These are phyloP conservation scores for Phylloboletellus chloephorus DNA, from an alignment of 1,284 basidiomycete species.

Conservation along the genomic window DNA sequence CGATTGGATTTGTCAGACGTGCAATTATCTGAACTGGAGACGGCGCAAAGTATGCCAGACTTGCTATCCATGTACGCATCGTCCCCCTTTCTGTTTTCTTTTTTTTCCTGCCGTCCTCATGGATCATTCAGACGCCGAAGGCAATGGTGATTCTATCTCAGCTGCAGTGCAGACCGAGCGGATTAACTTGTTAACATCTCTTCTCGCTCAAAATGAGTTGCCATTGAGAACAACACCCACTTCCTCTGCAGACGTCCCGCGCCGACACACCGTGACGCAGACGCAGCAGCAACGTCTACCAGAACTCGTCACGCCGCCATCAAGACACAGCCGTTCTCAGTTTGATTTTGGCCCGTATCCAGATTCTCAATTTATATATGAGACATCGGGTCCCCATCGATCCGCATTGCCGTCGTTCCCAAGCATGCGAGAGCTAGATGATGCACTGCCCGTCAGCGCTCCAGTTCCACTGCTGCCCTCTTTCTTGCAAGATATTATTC, in stretches of 20 bases:
- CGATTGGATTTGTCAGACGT: slow-evolving; percentile 85
- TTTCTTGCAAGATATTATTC: slow-evolving; percentile 67
- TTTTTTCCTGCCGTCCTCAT: slow-evolving; percentile 9
- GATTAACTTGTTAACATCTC: slow-evolving; percentile 66
- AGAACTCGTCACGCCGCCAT: slow-evolving; percentile 33
- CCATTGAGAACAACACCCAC: slow-evolving; percentile 15
- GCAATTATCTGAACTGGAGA: slow-evolving; percentile 83
- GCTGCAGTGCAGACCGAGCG: slow-evolving; percentile 77
- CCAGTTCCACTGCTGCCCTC: slow-evolving; percentile 57
- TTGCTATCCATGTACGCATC: slow-evolving; percentile 64
- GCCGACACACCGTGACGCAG: slow-evolving; percentile 44
- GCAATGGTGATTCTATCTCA: slow-evolving; percentile 78
- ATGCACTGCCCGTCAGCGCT: slow-evolving; percentile 13
- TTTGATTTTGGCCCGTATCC: slow-evolving; percentile 40
- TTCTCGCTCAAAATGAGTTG: slow-evolving; percentile 51
- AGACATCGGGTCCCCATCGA: slow-evolving; percentile 45
- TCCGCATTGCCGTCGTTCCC: slow-evolving; percentile 25
- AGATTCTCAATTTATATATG: slow-evolving; percentile 54
- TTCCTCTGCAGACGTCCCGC: slow-evolving; percentile 28
- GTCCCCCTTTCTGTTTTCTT: slow-evolving; percentile 4
- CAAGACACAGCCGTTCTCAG: slow-evolving; percentile 42
- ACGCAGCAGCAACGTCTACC: slow-evolving; percentile 35
- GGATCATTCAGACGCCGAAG: slow-evolving; percentile 59
- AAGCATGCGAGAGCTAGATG: slow-evolving; percentile 21
- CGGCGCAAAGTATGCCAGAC: slow-evolving; percentile 84